Base-by-base conservation (phyloP, 306 rosid genomes). In the Dicorynia guianensis region DNA sequence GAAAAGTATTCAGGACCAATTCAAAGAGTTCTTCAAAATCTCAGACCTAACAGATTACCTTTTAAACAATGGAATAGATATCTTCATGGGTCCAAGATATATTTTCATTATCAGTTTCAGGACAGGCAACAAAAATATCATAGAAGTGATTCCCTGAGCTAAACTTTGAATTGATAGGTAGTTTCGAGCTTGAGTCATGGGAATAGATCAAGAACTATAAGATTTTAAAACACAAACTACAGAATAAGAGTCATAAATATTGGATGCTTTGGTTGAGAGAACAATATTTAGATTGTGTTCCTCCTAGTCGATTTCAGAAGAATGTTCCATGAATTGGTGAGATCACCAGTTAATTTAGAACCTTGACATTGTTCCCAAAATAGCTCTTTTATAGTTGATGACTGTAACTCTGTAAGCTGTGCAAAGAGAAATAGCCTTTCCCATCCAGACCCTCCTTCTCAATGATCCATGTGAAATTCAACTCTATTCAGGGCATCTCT, bases 401-500 rank as follows among this genome's bases (percentile, higher is more conserved):
- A 25, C 30, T 25, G 30, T 25, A 25, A 25, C 1, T 12, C 30
- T 25, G 30, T 25, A 25, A 25, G 30, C n/a, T 18, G 7, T 53
- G 12, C 4, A 48, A 48, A 13, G 8, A 17, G 58, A 53, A 18
- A 30, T 18, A 53, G 33, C 58, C 33, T 53, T 53, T 33, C 58
- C 52, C 14, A 10, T 13, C 52, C 46, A 25, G 2, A 25, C 30
- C 30, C 30, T 25, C 1, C 30, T 25, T 25, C 30, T 25, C 30
- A 25, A 25, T 25, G 2, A 25, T 2, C 30, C 8, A 18, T 17
- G 7, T 11, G 47, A 48, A 72, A 72, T 72, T 47, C 40, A 38
- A 72, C 36, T 57, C n/a, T 39, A 57, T 38, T 15, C 19, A 34
- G 48, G 55, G 38, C 62, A 72, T 47, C 77, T 55, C 11, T 62